Evolutionary conservation across 164 flowering plant genomes (phyloP), one percentile per base, ranked within the genome.

Genomic region (Vitis rotundifolia): DNA sequence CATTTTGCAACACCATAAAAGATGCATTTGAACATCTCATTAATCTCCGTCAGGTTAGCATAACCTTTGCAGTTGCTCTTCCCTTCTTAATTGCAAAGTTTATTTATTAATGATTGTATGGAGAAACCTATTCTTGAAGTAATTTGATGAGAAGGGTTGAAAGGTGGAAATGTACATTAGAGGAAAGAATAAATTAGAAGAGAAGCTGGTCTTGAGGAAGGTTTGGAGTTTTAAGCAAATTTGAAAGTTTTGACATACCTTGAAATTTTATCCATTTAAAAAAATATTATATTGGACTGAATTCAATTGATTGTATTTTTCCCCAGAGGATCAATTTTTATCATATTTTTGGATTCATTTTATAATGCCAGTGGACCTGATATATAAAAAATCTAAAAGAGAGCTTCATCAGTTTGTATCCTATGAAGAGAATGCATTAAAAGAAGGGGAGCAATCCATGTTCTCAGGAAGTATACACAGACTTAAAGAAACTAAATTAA

Each of bases 11-110:
- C 78, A 92, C 94, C 67, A 84, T 93, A 60, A 96, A 92, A 75
- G 99, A 93, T 71, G 80, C 98, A 62, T 96, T 96, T 86, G 99
- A 93, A 81, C 86, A 93, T 87, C 95, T 96, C 66, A 92, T 93
- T 67, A 96, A 96, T 85, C 84, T 91, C 49, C 94, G 98, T 59
- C 98, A 96, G 97, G 99, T 95, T 28, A 18, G 73, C 53, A 8
- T 59, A 3, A 64, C 68, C 51, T 29, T 31, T 14, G 22, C 29
- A 8, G 44, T 11, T 55, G 31, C 52, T 29, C 62, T 71, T 61
- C 44, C 44, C 44, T 12, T 29, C 10, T 61, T 57, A 22, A 44
- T 52, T 53, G 14, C 22, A 8, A 22, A 47, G 13, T 57, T 48
- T n/a, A 47, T 15, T 61, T 47, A 49, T 22, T 31, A 31, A 31